Evolutionary conservation across 257 asterid species (phyloP), one percentile per base, ranked within the genome.

Genomic region (Sherardia arvensis): DNA sequence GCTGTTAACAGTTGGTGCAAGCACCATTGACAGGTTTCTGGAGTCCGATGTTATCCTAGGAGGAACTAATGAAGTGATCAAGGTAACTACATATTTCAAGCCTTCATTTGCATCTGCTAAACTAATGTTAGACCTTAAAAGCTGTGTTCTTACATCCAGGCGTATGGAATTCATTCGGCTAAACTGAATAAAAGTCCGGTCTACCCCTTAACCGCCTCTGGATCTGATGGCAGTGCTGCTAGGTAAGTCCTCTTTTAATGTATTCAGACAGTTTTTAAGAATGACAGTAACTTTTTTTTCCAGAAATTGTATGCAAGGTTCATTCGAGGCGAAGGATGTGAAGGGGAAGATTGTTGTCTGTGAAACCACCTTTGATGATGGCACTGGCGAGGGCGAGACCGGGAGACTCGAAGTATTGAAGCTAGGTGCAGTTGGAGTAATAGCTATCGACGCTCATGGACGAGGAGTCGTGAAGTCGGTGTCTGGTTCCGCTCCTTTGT

Each of bases 1-100:
- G 98, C 76, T 91, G 49, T 65, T 91, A 17, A 83, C 98, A 1
- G 95, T 91, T 21, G 94, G 90, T 10, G 96, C 95, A 22, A 81
- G 94, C 33, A 80, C 95, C 3, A 79, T 86, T 2, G 96, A 88
- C 36, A 91, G 98, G 4, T 87, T 80, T 29, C 83, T 89, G 8
- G 78, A 86, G 80, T 58, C 83, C 0, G 81, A 71, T 38, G 53
- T 87, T 28, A 54, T 89, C 28, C 63, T 89, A 27, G 96, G 86
- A 10, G 87, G 80, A 51, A 77, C 68, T 66, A 80, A 74, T 53
- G 69, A 0, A 21, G 26, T 66, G 72, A 71, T 83, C 30, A 78
- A 85, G 93, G 96, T 88, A 74, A 74, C 38, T 33, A 10, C 8
- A 33, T 5, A 5, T 33, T 33, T 33, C 38, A 33, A 5, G 9